Evolutionary conservation across 2,329 filamentous ascomycete species (phyloP), one percentile per base, ranked within the genome.

Genomic region (Colletotrichum truncatum): DNA sequence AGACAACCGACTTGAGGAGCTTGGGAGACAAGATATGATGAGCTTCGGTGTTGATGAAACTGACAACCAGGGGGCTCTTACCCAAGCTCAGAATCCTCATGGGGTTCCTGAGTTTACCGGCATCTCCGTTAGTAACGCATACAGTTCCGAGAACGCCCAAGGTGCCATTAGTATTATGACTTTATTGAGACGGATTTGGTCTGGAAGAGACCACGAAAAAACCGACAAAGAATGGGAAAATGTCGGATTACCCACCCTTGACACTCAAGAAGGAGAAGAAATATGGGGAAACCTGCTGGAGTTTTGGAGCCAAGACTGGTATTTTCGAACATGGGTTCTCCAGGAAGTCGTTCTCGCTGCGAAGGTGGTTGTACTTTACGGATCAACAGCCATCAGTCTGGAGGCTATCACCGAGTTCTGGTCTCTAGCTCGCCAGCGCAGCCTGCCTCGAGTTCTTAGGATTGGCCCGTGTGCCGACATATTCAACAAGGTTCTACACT

Each of bases 251-350:
- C 60, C 54, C 3, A 54, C 58, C 4, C 34, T 54, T 6, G 30
- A 36, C 2, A 58, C 21, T 1, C 28, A 58, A 11, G 21, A 23
- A 6, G 60, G 60, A 9, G n/a, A 26, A 4, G 21, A 36, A 1
- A n/a, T 36, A 1, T 58, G 60, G 60, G 16, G 18, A 14, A 64
- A 64, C 4, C 16, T 58, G 11, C 9, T 58, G 11, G 28, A 8
- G 4, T 64, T 64, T 28, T 64, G 60, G 60, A 34, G 21, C 4
- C 54, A 56, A 4, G 60, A 64, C 28, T 64, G 60, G 60, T 64
- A 58, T 30, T 58, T 64, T 36, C 53, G 60, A 2, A 64, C 60
- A 1, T 64, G 60, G 60, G 53, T 64, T 18, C 53, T 64, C n/a
- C 60, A 64, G n/a, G 60, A 58, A 8, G 60, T 64, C 12, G 26